Evolutionary conservation across 352 stramenopile genomes (phyloP), one percentile per base, ranked within the genome.

Genomic region (Lagenidium sp.): DNA sequence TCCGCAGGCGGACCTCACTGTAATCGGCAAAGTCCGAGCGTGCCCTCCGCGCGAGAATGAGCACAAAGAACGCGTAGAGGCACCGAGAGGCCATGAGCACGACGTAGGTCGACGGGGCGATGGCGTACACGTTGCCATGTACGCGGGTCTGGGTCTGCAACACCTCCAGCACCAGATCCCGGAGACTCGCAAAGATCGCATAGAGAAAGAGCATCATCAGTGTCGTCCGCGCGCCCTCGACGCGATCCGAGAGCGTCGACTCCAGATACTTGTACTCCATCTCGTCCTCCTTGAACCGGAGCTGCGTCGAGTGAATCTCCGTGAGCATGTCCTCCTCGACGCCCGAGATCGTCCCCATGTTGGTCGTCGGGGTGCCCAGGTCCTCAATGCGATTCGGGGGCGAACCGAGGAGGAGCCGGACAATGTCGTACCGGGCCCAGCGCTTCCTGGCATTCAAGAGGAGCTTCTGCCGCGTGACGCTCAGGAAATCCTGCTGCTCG

Each of bases 231-330:
- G 77, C 73, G 7, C 74, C 80, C 53, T 84, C 72, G 0, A 86
- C 68, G 13, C 80, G 73, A 11, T 80, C 66, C 0, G 48, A 49
- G 0, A 87, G 41, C 12, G 80, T 92, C 4, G 41, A 71, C 11
- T 88, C 71, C 5, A 88, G 55, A 23, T 82, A 92, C 36, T 73
- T 85, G 39, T 68, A 56, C 44, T 92, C 80, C 69, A 88, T 88
- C 1, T 83, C 71, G 0, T 55, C 45, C 8, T 89, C 65, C 21
- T 77, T 63, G 47, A 92, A 92, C 20, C 62, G 55, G 44, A 92
- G 54, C 34, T 79, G 65, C 36, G 73, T 43, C 11, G 63, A 28
- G 11, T 77, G 61, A 31, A 87, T 86, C 50, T 89, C 70, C 0
- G 60, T 52, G 1, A 79, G 52, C 77, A 92, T 89, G 19, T 79